A percentile compares a stretch with the other conserved stretches of the same genome.
phyloP scores from a whole-genome alignment of 129 eudicot genomes.

The Centella asiatica region DNA sequence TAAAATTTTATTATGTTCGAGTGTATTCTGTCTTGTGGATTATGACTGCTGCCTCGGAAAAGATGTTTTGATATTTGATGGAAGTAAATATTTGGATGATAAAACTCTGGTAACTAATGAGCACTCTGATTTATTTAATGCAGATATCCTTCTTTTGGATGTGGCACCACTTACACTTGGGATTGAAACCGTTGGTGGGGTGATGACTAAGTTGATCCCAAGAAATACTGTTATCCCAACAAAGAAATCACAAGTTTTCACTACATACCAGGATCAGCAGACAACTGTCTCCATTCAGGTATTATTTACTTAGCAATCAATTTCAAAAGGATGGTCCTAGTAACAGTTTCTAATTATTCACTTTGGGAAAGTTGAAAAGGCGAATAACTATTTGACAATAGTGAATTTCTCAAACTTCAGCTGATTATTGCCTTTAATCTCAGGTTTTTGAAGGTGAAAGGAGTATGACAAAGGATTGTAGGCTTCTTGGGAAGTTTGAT shows the following conservation, averaged over 20 bases:
- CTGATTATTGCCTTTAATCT: not conserved
- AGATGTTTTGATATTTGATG: not conserved
- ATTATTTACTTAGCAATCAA: not conserved
- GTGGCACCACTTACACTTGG: slow-evolving; percentile 68
- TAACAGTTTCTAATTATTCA: not conserved
- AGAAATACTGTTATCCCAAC: slow-evolving; percentile 69
- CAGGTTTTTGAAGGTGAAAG: slow-evolving; percentile 73
- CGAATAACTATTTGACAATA: not conserved
- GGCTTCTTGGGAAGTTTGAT: slow-evolving; percentile 56
- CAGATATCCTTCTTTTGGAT: slow-evolving; percentile 67
- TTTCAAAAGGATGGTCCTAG: not conserved
- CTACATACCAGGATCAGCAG: slow-evolving; percentile 72
- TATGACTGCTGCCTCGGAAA: not conserved
- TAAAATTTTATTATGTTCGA: not conserved
- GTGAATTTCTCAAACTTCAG: not conserved
- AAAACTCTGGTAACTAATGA: not conserved
- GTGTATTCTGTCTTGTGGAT: not conserved
- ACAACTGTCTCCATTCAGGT: slow-evolving; percentile 59
- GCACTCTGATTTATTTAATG: not conserved
- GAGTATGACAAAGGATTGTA: slow-evolving; percentile 57
- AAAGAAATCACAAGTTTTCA: slow-evolving; percentile 73
- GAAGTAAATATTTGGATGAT: not conserved
- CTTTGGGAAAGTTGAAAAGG: no score
- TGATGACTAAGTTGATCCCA: slow-evolving; percentile 77
- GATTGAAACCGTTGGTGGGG: slow-evolving; percentile 67